Evolutionary conservation across 306 rosid genomes (phyloP).

Genomic region (Canavalia gladiata): DNA sequence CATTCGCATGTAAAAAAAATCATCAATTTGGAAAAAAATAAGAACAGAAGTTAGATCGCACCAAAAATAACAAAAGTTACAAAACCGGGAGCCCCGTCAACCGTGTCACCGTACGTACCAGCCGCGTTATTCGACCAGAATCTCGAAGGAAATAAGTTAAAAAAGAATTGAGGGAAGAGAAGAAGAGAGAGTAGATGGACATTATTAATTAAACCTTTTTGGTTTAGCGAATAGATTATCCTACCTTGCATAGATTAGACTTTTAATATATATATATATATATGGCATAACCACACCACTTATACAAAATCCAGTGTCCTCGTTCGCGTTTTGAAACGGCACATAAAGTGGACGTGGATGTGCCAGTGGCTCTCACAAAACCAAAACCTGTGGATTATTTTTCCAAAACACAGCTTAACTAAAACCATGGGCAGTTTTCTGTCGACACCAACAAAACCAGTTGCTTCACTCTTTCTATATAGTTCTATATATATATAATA

Average conservation of each 20-base stretch:
- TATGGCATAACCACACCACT: neutral
- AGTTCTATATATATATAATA: neutral
- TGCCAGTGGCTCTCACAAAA: neutral
- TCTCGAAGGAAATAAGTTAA: neutral
- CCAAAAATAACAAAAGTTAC: neutral
- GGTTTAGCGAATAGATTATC: neutral
- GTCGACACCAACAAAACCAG: constrained; percentile 59
- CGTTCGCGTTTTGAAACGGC: constrained; percentile 36
- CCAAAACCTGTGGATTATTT: constrained; percentile 54
- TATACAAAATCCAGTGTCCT: neutral
- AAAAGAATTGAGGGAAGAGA: neutral
- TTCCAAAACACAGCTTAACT: constrained; percentile 40
- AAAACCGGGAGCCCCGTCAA: constrained; percentile 24
- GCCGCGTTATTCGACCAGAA: constrained; percentile 36
- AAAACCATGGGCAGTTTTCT: constrained; percentile 96
- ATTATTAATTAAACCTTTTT: neutral
- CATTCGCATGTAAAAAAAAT: no score
- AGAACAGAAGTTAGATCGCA: no score
- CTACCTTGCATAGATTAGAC: no score
- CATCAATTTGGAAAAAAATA: no score
- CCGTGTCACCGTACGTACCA: neutral
- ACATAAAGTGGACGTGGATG: neutral
- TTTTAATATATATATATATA: no score
- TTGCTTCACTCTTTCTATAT: constrained; percentile 49
- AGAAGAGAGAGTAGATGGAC: neutral